Evolutionary conservation across 192 early-diverging fungal genomes (phyloP), one percentile per base, ranked within the genome.

Genomic region (Coemansia sp.): DNA sequence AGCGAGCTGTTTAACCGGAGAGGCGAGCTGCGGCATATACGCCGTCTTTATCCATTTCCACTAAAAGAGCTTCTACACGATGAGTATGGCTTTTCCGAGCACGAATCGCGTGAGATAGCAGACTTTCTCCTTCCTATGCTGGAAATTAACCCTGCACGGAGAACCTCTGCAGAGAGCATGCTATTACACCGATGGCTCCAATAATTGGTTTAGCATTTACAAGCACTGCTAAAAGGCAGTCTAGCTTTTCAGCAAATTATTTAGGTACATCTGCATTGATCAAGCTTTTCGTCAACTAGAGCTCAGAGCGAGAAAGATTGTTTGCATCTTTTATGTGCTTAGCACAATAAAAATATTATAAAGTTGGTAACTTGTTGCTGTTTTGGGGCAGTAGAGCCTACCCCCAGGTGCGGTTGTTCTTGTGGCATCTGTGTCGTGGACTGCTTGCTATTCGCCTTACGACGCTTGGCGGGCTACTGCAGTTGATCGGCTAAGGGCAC

Each of bases 1-100:
- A 78, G 72, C 32, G 93, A 95, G 63, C 84, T 94, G 61, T 98
- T 98, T 74, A 95, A 94, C 71, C 86, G 92, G 19, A 85, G 87
- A 64, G 94, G 94, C 9, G 89, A 95, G 65, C 84, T 98, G 54
- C 87, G 93, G 24, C 89, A 95, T 54, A 98, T 98, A 55, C 89
- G 85, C 63, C 89, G 89, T 62, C 87, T 98, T 24, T 87, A 92
- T 29, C 85, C 88, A 64, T 96, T 94, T 90, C 76, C 84, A 42
- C 76, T 97, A 19, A 67, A 83, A 24, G 92, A 96, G 60, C 93
- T 97, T 4, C 75, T 98, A 25, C 82, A 87, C 54, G 94, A 96
- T 75, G 96, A 98, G 74, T 96, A 97, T 72, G 78, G 86, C 51
- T 93, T 93, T 64, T 66, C 79, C 52, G 77, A 74, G 4, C 70